phyloP scores from a whole-genome alignment of 441 rosid genomes.

The Brassica hybrid region DNA sequence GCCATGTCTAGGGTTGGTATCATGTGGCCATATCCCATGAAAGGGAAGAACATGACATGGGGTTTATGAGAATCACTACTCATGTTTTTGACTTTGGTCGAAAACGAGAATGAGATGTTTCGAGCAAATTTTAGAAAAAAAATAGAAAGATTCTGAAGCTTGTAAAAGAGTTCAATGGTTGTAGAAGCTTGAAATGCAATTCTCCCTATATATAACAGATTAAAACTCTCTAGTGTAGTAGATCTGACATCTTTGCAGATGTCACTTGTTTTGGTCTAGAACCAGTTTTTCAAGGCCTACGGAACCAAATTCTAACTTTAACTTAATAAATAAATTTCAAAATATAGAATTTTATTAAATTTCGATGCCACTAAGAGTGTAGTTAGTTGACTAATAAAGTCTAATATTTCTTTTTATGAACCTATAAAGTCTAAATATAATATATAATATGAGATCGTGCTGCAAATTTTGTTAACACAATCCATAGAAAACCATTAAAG shows the following conservation, averaged over 20 bases:
- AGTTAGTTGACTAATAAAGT: neutral
- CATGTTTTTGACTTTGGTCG: neutral
- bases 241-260: neutral
- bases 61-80: slow-evolving; percentile 18
- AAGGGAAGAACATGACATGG: slow-evolving; percentile 55
- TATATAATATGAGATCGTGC: neutral
- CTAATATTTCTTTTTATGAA: no score
- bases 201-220: no score
- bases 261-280: no score
- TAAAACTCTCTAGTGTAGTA: no score
- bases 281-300: neutral
- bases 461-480: neutral
- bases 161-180: no score
- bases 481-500: neutral
- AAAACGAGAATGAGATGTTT: neutral
- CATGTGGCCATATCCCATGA: slow-evolving; percentile 57
- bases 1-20: slow-evolving; percentile 53
- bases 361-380: neutral
- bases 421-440: no score
- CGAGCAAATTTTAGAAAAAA: neutral
- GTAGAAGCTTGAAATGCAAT: no score
- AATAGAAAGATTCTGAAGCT: no score
- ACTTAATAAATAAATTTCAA: neutral
- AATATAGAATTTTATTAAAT: neutral
- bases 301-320: neutral